Evolutionary conservation across 352 stramenopile species (phyloP), one percentile per base, ranked within the genome.

Genomic region (Pythium rishiriense): DNA sequence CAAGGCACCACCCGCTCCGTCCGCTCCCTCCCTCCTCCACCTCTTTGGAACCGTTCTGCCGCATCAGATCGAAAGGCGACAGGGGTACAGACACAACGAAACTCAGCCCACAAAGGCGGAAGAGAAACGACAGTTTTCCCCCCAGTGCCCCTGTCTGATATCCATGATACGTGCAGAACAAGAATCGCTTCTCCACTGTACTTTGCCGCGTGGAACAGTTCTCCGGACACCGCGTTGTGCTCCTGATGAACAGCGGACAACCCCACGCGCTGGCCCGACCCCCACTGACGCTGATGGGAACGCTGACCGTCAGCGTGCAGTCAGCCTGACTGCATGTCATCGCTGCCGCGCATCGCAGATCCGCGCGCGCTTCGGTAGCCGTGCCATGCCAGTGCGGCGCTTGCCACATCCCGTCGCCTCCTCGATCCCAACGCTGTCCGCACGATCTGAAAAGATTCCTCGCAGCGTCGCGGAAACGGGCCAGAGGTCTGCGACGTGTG

Each of bases 361-460:
- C 33, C 10, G 33, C 33, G 33, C 33, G 33, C 33, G n/a, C 33
- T 39, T 39, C 33, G 33, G 37, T 43, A 12, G 37, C 37, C 6
- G 19, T 43, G 37, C 37, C 14, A 17, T 17, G 10, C 37, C 37
- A 43, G 37, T 17, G 37, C 37, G 37, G 14, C 37, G 37, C 37
- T 43, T 43, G 37, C 37, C 37, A 43, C 37, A 43, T 43, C 37
- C 37, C 37, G 7, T 43, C 37, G 9, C 14, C 3, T 39, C 33
- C 33, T 39, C 10, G 10, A 11, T 39, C 2, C 33, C 11, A 12
- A 4, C 37, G 37, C 37, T 49, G n/a, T 28, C 42, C 12, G n/a
- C 42, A 49, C 19, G 49, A 56, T 56, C 31, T 26, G 8, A 56
- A 56, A 56, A 45, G 29, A 29, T 56, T 56, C 49, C 49, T 42